Evolutionary conservation across 2,329 filamentous ascomycete genomes (phyloP), one percentile per base, ranked within the genome.

Genomic region (Sporothrix variecibatus): DNA sequence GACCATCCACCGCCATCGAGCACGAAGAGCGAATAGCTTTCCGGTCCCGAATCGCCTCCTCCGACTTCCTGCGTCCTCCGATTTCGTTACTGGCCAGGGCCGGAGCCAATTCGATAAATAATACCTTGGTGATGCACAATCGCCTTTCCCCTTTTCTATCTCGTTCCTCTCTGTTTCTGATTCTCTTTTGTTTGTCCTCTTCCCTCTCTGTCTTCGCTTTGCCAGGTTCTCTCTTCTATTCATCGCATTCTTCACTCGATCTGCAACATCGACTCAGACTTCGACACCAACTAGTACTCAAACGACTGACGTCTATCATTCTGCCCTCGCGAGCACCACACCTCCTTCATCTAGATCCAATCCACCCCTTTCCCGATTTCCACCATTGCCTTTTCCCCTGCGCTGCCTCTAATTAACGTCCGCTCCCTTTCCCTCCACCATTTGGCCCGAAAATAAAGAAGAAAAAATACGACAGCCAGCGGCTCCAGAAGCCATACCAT

Each of bases 371-470:
- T 53, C 26, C n/a, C 51, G 23, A 56, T 56, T 56, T 28, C 46
- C 26, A 26, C 7, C n/a, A 20, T 62, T n/a, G 7, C n/a, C 31
- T n/a, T 43, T 40, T 75, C 73, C 75, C 72, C 72, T 75, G 60
- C 58, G n/a, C 40, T 51, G 15, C 58, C n/a, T 64, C 56, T 51
- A 72, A 65, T 72, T 38, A 53, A 65, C 58, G 26, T 53, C 26
- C 43, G 62, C 62, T 40, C 64, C 31, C 20, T 43, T 31, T 72
- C 28, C 58, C 56, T 64, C 58, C 71, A 20, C 60, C 26, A 40
- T 56, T 67, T 53, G 20, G 31, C 38, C 69, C 49, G 40, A 51
- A 49, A n/a, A 64, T 4, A 56, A 40, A 20, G 17, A 62, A n/a
- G 17, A 28, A 23, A 51, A 20, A 64, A 1, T 34, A 23, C 20